phyloP scores from a whole-genome alignment of 331 rosid genomes.

The Pyrus hybrid region DNA sequence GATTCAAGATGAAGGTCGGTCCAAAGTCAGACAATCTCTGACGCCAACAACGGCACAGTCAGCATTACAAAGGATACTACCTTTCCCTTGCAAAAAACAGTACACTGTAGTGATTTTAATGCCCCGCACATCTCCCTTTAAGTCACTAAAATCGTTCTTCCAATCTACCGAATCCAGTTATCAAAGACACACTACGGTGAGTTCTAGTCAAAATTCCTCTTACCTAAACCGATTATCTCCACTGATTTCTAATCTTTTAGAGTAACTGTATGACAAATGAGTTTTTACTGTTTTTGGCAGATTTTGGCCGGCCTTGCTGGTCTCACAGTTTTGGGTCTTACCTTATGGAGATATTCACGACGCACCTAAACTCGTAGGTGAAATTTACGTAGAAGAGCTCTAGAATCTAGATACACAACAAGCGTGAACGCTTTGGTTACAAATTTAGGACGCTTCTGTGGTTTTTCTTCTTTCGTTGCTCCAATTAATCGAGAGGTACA shows the following conservation, averaged over 20 bases:
- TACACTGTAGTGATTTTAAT: slow-evolving; percentile 76
- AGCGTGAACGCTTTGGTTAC: not conserved
- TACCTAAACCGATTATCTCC: not conserved
- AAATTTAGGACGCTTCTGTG: slow-evolving; percentile 3
- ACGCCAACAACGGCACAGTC: slow-evolving; percentile 54
- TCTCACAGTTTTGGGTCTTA: slow-evolving; percentile 46
- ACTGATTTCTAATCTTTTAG: not conserved
- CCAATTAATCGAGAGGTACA: slow-evolving; percentile 4
- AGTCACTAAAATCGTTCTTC: slow-evolving; percentile 49
- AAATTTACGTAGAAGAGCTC: slow-evolving; percentile 11
- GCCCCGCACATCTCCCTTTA: slow-evolving; percentile 57
- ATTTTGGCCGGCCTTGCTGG: slow-evolving; percentile 61
- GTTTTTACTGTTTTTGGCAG: slow-evolving; percentile 34
- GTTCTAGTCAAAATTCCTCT: not conserved
- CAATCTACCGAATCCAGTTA: slow-evolving; percentile 27
- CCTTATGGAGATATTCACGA: slow-evolving; percentile 67
- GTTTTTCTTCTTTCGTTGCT: not conserved
- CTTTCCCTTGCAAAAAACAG: slow-evolving; percentile 79
- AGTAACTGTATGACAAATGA: not conserved
- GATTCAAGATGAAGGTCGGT: slow-evolving; percentile 79
- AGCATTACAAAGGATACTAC: slow-evolving; percentile 70
- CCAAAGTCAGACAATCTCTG: slow-evolving; percentile 55
- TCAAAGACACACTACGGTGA: slow-evolving; percentile 60
- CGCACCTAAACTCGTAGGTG: slow-evolving; percentile 37
- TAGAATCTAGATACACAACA: not conserved